Base-by-base conservation (phyloP, 192 early-diverging fungal species). In the Coemansia sp. region DNA sequence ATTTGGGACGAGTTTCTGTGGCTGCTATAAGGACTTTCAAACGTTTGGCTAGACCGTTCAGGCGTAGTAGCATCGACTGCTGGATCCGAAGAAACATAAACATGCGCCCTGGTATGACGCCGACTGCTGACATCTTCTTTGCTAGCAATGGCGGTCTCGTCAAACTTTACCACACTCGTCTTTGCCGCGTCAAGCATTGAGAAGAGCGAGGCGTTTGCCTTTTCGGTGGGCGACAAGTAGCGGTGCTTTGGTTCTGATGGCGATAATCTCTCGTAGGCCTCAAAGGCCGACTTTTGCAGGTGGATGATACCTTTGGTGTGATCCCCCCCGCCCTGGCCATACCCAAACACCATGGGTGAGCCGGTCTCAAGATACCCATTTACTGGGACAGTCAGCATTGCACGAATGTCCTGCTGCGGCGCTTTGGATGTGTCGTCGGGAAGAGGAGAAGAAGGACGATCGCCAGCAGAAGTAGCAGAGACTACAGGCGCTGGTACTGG, bases 201-300 rank as follows among this genome's bases (percentile, higher is more conserved):
- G 43, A 77, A 67, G 55, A 77, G 16, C n/a, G 75, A 77, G 3
- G 75, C 69, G 39, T 77, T 66, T 39, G 61, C 62, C 12, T 61
- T 56, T 47, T 72, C 64, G 7, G 69, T 72, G 1, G 75, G 75
- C 42, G 75, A 77, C 47, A 77, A 15, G 32, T 32, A 40, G 10
- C 12, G 19, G 18, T 26, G 41, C 32, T 45, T 32, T 40, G 40
- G 61, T 10, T 26, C 40, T 15, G 40, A 12, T 13, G 61, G 61
- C n/a, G 41, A 32, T 42, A 32, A 15, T 13, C 51, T 26, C 3
- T 10, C 13, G 10, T 46, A 22, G 7, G 61, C 19, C 19, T 62
- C 43, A 46, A 46, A 62, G 19, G 43, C 61, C 8, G 40, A 15
- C 5, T 46, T 15, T 15, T 46, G 40, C 40, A 6, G 9, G 9